Evolutionary conservation across 495 filamentous ascomycete species (phyloP), one percentile per base, ranked within the genome.

Genomic region (Daldinia bambusicola): DNA sequence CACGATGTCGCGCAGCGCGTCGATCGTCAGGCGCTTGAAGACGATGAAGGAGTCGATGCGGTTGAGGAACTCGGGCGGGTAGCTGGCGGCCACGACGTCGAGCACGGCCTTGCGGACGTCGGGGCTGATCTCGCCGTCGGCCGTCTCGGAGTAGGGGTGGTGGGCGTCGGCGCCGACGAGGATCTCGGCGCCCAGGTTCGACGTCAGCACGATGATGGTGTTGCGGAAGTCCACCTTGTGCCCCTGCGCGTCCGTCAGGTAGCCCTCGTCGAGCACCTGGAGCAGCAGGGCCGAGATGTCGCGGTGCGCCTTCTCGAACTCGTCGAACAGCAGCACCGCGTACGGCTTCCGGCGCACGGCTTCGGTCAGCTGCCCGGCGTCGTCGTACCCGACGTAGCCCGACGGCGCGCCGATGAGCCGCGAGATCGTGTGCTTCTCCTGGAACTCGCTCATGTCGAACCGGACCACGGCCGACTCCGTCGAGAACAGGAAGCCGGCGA

Each of bases 381-480:
- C 95, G 40, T 99, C 95, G 76, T 99, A 99, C 8, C 95, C 95
- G 20, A 99, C 89, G 79, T 97, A 98, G 13, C 95, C 95, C 13
- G 95, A 94, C 0, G 95, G 95, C 16, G 91, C 90, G 36, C 95
- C 95, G 75, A 99, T 97, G 34, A 98, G 84, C 53, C 95, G 88
- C 37, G 92, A 95, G 62, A 99, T 89, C 1, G 95, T 98, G 77
- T 98, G 95, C 77, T 97, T 97, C 75, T 99, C 95, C 74, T 96
- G 93, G 80, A 98, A 99, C 72, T 99, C 95, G 78, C 89, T 92
- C 95, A 98, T 99, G 79, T 99, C 95, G 77, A 98, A 99, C 51
- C 95, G 85, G 20, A 95, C 88, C 31, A 99, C 94, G 5, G 95
- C 94, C 45, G 85, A 86, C 73, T 97, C 93, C 2, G 93, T 97